Base-by-base conservation (phyloP, 257 asterid species). In the Capsicum chinense region DNA sequence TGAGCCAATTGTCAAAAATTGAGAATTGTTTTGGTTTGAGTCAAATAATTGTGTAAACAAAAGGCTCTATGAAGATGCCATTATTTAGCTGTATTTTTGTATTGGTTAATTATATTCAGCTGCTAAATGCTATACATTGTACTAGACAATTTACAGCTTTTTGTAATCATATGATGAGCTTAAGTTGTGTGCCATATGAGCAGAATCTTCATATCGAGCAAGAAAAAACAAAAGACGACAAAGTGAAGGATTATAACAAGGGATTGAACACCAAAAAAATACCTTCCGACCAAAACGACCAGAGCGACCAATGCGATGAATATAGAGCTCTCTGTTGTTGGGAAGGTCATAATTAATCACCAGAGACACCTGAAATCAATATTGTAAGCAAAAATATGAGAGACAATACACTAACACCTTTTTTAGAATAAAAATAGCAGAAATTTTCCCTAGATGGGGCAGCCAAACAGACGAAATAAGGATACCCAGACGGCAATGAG, bases 201-300 rank as follows among this genome's bases (percentile, higher is more conserved):
- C 47, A 76, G 21, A 50, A 50, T 50, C 21, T 12, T 50, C 76
- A 37, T 14, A 68, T 21, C 3, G 52, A 13, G 76, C 50, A 37
- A 67, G 50, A 15, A 68, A 14, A 14, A 68, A 76, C 62, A 16
- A 17, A 42, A 21, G 44, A 21, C 11, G 19, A 74, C 58, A 50
- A 74, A 58, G 70, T 56, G 35, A 57, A 68, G 17, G 12, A 3
- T 16, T 33, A 6, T 21, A 16, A 63, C 21, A 26, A 33, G 33
- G 12, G 39, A 54, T 67, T 81, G 83, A 64, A 12, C 19, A 48
- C 67, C 48, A 5, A 48, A 82, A 59, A 79, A 13, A 39, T 89
- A 94, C 99, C 98, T 96, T 96, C 78, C 99, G 93, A 68, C 99
- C 98, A 86, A 96, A 96, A 85, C 98, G 98, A 66, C 99, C 99